A percentile compares a stretch with the other conserved stretches of the same genome.
Conservation (phyloP, 1,139 yeast species). For the Torulaspora pretoriensis region DNA sequence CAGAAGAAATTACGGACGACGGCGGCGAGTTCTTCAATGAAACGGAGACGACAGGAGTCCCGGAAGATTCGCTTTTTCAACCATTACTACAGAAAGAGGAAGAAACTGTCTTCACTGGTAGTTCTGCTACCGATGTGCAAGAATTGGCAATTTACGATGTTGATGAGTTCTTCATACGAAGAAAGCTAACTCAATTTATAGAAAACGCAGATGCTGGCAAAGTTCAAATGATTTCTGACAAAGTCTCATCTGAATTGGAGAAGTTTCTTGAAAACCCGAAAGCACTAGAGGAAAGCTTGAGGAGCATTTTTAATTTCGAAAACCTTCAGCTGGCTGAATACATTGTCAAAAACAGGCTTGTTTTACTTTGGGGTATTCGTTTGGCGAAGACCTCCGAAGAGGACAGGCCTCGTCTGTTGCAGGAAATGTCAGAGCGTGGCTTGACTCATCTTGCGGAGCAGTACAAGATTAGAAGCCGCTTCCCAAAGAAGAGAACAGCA, state of each 20-base stretch:
- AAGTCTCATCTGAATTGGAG: conserved; percentile 36
- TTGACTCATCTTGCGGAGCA: conserved; percentile 36
- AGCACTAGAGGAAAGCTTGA: conserved; percentile 49
- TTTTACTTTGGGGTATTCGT: conserved; percentile 52
- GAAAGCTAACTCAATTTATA: conserved; percentile 33
- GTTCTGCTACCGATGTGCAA: conserved; percentile 12
- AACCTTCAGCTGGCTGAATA: conserved; percentile 47
- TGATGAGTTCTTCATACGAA: conserved; percentile 51
- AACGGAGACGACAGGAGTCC: conserved; percentile 6
- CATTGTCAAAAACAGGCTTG: conserved; percentile 50
- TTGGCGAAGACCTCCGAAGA: conserved; percentile 41
- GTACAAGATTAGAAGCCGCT: conserved; percentile 23
- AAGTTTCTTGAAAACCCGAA: conserved; percentile 39
- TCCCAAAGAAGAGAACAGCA: conserved; percentile 27
- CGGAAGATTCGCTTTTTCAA: neutral
- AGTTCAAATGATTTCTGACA: conserved; percentile 19
- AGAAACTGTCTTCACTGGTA: conserved; percentile 8
- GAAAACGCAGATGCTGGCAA: conserved; percentile 6
- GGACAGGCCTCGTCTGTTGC: conserved; percentile 36
- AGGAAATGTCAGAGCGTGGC: conserved; percentile 37
- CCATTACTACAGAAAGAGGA: conserved; percentile 1
- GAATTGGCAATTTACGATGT: conserved; percentile 37
- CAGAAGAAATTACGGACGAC: conserved; percentile 29
- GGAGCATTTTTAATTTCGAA: conserved; percentile 50
- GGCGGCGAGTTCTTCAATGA: conserved; percentile 23